These are phyloP conservation scores for Avena eriantha DNA, from an alignment of 176 grass and related monocot species.

Conservation along the genomic window DNA sequence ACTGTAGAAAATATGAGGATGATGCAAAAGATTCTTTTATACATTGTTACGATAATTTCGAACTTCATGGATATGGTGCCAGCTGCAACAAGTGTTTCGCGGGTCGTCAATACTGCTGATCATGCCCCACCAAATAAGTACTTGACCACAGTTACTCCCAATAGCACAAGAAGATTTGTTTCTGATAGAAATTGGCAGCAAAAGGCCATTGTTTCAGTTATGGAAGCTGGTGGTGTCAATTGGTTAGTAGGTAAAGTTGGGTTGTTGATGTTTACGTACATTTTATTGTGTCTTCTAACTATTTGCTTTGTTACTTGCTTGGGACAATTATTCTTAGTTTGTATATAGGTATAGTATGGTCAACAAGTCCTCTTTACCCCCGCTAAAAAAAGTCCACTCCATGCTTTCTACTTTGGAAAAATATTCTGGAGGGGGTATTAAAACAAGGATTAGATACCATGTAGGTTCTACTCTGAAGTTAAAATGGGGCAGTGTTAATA, in stretches of 20 bases:
- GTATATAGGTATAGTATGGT: conserved; percentile 4
- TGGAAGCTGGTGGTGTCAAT: conserved; percentile 99
- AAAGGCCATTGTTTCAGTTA: conserved; percentile 91
- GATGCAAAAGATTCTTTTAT: conserved; percentile 88
- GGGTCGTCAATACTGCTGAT: conserved; percentile 44
- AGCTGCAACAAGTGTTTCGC: conserved; percentile 51
- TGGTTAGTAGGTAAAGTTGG: conserved; percentile 97
- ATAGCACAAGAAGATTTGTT: conserved; percentile 41
- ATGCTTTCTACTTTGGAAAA: conserved; percentile 34
- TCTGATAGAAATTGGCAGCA: conserved; percentile 81
- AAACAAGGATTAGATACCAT: neutral
- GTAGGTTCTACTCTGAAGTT: conserved; percentile 24
- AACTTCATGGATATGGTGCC: conserved; percentile 84
- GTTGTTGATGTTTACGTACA: conserved; percentile 26
- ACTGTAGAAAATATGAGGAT: conserved; percentile 75
- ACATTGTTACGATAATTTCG: conserved; percentile 84
- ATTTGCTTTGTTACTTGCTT: conserved; percentile 28
- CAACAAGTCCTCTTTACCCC: conserved; percentile 17
- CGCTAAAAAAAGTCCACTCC: neutral
- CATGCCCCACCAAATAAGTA: conserved; percentile 46
- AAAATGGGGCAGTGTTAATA: neutral
- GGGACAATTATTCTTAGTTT: neutral
- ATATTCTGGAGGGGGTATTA: conserved; percentile 2
- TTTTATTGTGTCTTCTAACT: conserved; percentile 2
- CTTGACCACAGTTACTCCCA: conserved; percentile 42